Percentiles rank a stretch among this genome's conserved stretches.
Conservation (phyloP, 108 stramenopile genomes). For the Parmales sp. region DNA sequence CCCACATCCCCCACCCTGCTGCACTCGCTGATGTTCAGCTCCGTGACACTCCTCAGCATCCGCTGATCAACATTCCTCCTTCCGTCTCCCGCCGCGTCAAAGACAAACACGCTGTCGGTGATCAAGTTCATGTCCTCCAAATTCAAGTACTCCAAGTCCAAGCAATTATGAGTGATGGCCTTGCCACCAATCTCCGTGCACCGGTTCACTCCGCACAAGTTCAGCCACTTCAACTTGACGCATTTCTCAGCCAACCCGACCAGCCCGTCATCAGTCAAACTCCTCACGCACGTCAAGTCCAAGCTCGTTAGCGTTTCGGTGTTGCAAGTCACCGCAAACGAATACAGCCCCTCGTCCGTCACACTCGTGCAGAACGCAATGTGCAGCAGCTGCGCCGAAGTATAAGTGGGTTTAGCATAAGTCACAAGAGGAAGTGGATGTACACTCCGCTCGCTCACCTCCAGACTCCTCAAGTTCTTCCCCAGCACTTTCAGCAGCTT, state of each 20-base stretch:
- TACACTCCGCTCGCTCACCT: no score
- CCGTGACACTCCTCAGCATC: slow-evolving; percentile 16
- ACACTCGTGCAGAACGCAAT: slow-evolving; percentile 12
- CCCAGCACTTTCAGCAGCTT: not conserved
- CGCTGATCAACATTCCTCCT: slow-evolving; percentile 9
- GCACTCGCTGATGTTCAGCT: slow-evolving; percentile 15
- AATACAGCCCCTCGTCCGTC: slow-evolving; percentile 11
- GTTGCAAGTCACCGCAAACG: slow-evolving; percentile 3
- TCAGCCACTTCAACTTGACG: slow-evolving; percentile 8
- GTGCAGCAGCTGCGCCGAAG: no score
- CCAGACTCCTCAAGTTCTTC: not conserved
- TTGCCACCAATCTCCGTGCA: slow-evolving; percentile 13
- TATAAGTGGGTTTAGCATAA: no score
- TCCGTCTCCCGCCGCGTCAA: slow-evolving; percentile 16
- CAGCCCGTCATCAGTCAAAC: slow-evolving; percentile 21
- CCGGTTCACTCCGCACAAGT: slow-evolving; percentile 16
- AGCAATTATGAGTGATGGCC: slow-evolving; percentile 20
- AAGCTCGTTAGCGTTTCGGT: not conserved
- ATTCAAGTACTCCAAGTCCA: slow-evolving; percentile 12
- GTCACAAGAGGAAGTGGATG: no score
- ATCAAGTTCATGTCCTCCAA: slow-evolving; percentile 16
- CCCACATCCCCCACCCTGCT: slow-evolving; percentile 1
- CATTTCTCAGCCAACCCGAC: slow-evolving; percentile 12
- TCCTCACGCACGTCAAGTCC: slow-evolving; percentile 3
- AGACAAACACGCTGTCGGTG: slow-evolving; percentile 19